Percentiles rank a stretch among this genome's conserved stretches.
phyloP scores from a whole-genome alignment of 2,329 filamentous ascomycete species.

The Aspergillaceae sp. region DNA sequence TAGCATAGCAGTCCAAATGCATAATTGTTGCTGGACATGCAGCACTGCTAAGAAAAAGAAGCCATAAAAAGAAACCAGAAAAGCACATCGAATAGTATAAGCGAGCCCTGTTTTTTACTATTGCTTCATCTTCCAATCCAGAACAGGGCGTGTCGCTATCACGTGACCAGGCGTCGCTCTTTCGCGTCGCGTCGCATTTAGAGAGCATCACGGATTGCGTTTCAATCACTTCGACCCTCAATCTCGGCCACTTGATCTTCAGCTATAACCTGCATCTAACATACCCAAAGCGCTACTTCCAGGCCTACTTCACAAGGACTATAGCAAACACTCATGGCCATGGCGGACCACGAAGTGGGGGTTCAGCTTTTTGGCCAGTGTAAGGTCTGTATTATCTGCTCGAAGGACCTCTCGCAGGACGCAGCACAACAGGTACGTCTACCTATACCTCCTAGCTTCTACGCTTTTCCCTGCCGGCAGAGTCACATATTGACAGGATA shows the following conservation, averaged over 20 bases:
- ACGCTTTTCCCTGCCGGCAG: neutral
- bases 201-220: neutral
- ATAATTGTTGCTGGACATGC: neutral
- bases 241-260: too few relatives aligned
- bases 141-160: neutral
- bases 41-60: too few relatives aligned
- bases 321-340: conserved; percentile 5
- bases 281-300: too few relatives aligned
- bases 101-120: too few relatives aligned
- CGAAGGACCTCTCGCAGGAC: conserved; percentile 31
- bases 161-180: conserved; percentile 19
- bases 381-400: conserved; percentile 39
- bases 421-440: conserved; percentile 32
- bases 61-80: too few relatives aligned
- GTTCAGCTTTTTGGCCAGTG: conserved; percentile 38
- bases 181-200: conserved; percentile 15
- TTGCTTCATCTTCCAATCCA: neutral
- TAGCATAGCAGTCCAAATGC: too few relatives aligned
- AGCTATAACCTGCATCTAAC: too few relatives aligned
- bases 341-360: conserved; percentile 20
- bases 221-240: neutral
- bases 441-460: neutral
- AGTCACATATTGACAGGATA: neutral
- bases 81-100: too few relatives aligned
- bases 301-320: too few relatives aligned